Base-by-base conservation (phyloP, 2,329 filamentous ascomycete genomes). In the Nemania serpens region DNA sequence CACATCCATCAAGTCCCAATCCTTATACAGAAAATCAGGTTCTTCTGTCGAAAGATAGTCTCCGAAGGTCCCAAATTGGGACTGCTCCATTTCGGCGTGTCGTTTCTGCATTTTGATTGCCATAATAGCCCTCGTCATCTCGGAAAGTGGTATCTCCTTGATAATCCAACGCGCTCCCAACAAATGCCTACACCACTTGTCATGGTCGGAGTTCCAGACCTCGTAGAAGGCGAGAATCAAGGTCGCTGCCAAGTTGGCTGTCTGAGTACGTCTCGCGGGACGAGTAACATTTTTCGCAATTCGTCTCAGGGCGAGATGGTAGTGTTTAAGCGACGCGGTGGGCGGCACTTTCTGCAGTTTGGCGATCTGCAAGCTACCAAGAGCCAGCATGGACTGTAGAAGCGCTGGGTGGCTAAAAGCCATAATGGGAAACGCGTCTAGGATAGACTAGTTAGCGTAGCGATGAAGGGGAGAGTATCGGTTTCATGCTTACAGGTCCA, bases 121-220 rank as follows among this genome's bases (percentile, higher is more conserved):
- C 62, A 93, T 84, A 60, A 92, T 87, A 56, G 88, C 83, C 58
- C 84, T 85, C 0, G 90, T 91, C 79, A 93, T 89, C 1, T 85
- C 82, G 10, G 83, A 82, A 62, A 93, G 91, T 51, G 95, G 89
- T 43, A 96, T 90, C 72, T 98, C 93, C 54, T 86, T 84, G 25
- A 98, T 82, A 33, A 98, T 82, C 64, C 93, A 89, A 42, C 89
- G 88, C 10, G 92, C 91, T 12, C 95, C 95, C 49, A 91, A 86
- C 39, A 98, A 80, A 76, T 98, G 95, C 63, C 91, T 94, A 70
- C 91, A 95, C 95, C 95, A 99, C 74, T 97, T 97, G 57, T 90
- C 88, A 70, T 98, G 94, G 67, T 99, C 94, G 20, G 93, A 94
- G 37, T 90, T 90, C 88, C 94, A 95, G 17, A 97, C 91, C 74